phyloP scores from a whole-genome alignment of 2,329 filamentous ascomycete species.

The Colletotrichum melonis region DNA sequence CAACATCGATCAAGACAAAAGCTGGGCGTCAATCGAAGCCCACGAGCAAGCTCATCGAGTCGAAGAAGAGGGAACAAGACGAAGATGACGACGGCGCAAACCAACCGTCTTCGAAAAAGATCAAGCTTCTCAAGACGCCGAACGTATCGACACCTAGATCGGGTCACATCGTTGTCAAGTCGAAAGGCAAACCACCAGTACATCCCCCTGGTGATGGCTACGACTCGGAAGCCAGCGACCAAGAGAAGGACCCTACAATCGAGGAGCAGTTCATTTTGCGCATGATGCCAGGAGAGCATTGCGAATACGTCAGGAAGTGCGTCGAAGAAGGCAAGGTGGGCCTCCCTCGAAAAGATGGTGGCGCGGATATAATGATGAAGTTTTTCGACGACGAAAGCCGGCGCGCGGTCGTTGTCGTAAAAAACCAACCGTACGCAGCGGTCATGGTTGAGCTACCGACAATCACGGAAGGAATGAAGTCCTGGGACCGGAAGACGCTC shows the following conservation, averaged over 20 bases:
- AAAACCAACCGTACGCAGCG: constrained; percentile 79
- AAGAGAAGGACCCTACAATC: constrained; percentile 86
- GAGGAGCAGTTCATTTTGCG: constrained; percentile 92
- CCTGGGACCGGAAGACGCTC: constrained; percentile 88
- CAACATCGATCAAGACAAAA: constrained; percentile 63
- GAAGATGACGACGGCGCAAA: constrained; percentile 61
- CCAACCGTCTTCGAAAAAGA: constrained; percentile 58
- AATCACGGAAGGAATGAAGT: constrained; percentile 92
- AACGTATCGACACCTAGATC: constrained; percentile 41
- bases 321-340: constrained; percentile 85
- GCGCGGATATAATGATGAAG: constrained; percentile 82
- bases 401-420: constrained; percentile 78
- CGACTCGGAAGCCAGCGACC: constrained; percentile 94
- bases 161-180: constrained; percentile 62
- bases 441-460: constrained; percentile 86
- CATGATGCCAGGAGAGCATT: constrained; percentile 87
- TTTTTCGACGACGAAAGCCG: constrained; percentile 82
- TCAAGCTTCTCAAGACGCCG: constrained; percentile 60
- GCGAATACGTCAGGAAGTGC: constrained; percentile 81
- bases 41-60: constrained; percentile 65
- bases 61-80: constrained; percentile 71
- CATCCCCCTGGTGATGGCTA: constrained; percentile 88
- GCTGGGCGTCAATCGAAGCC: constrained; percentile 70
- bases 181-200: constrained; percentile 74
- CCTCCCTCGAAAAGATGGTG: constrained; percentile 68